Conservation (phyloP, 192 early-diverging fungal species). For the Radiomyces spectabilis region DNA sequence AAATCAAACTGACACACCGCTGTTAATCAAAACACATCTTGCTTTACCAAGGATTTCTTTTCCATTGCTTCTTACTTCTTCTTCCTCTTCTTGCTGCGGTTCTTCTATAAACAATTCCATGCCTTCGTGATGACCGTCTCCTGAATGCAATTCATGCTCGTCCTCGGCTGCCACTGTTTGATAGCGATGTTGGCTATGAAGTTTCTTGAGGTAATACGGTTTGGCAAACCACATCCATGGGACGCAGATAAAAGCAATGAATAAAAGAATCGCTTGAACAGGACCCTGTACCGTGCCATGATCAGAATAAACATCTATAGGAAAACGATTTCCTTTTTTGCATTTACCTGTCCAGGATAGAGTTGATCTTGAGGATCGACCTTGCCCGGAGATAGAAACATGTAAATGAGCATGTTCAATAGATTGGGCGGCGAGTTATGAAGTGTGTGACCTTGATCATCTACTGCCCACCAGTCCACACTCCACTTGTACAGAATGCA, state of each 20-base stretch:
- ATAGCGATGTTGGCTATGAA: constrained; percentile 79
- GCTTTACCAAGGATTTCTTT: not conserved
- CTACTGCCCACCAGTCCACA: constrained; percentile 77
- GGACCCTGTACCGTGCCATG: constrained; percentile 34
- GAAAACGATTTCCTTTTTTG: not conserved
- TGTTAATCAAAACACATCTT: not conserved
- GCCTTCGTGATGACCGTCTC: constrained; percentile 14
- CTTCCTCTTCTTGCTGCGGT: constrained; percentile 54
- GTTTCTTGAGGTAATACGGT: constrained; percentile 76
- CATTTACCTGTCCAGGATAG: constrained; percentile 75
- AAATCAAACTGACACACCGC: constrained; percentile 78
- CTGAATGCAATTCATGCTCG: constrained; percentile 14
- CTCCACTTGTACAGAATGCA: constrained; percentile 96
- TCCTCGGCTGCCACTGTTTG: constrained; percentile 40
- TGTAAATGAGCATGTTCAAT: constrained; percentile 98
- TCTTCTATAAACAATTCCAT: constrained; percentile 40
- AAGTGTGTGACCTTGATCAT: constrained; percentile 51
- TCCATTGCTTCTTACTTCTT: not conserved
- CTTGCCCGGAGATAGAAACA: constrained; percentile 91
- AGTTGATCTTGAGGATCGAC: constrained; percentile 63
- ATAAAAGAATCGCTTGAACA: constrained; percentile 74
- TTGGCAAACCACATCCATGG: constrained; percentile 97
- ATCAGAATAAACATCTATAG: not conserved
- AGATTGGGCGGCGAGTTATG: constrained; percentile 82
- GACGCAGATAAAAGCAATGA: constrained; percentile 81